These are phyloP conservation scores for Solanum bulbocastanum DNA, from an alignment of 257 asterid species.

Conservation along the genomic window DNA sequence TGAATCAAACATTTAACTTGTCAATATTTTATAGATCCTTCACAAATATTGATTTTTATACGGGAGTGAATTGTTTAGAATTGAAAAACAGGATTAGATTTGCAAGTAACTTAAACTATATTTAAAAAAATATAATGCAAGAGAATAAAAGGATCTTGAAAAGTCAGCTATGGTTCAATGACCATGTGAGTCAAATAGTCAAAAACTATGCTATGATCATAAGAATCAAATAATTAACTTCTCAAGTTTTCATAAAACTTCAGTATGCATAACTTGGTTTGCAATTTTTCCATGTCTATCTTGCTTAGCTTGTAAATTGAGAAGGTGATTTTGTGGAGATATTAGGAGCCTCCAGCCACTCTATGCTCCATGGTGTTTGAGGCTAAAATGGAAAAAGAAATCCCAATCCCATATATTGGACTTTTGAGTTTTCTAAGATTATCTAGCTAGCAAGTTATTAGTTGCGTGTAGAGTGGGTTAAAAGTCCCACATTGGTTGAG, in stretches of 20 bases:
- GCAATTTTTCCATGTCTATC: background rate
- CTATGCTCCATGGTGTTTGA: background rate
- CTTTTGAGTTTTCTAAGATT: background rate
- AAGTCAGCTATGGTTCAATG: background rate
- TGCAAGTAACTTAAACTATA: background rate
- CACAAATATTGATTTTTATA: background rate
- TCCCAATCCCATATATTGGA: background rate
- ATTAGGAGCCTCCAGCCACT: background rate
- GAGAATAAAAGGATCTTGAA: background rate
- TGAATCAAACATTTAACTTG: background rate
- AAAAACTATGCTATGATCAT: background rate
- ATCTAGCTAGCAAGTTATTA: background rate
- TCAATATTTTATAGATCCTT: background rate
- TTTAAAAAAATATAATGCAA: background rate
- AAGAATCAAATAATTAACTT: background rate
- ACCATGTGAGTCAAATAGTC: background rate
- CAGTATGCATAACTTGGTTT: background rate
- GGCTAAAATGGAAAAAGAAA: background rate
- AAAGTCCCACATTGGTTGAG: background rate
- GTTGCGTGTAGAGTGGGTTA: background rate
- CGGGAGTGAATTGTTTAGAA: background rate
- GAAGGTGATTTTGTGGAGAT: background rate
- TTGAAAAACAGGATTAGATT: background rate
- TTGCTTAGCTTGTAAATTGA: background rate
- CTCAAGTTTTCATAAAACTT: background rate